A percentile compares a stretch with the other conserved stretches of the same genome.
Conservation (phyloP, 202 grass and related monocot genomes). For the Tripidium arundinaceum region DNA sequence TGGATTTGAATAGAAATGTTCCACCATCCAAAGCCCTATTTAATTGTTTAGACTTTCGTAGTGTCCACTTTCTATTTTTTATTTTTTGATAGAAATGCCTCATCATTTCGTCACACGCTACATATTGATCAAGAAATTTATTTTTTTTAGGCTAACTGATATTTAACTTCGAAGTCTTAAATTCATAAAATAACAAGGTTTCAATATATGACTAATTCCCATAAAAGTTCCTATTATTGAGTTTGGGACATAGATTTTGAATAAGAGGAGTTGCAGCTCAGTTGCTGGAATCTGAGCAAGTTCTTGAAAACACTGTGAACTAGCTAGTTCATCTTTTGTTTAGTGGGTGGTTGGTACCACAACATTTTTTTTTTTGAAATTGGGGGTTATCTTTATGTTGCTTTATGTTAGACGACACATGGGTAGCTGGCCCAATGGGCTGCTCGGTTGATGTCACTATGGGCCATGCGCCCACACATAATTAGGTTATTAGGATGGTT, state of each 20-base stretch:
- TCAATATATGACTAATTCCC: not conserved
- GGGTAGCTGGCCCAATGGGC: not conserved
- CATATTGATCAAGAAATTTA: not conserved
- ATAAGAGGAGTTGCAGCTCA: not conserved
- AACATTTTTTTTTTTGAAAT: slow-evolving; percentile 6
- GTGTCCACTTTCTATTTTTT: not conserved
- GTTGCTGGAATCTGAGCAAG: not conserved
- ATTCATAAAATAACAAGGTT: not conserved
- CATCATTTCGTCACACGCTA: not conserved
- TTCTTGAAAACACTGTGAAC: not conserved
- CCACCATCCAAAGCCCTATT: not conserved
- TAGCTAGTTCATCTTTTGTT: slow-evolving; percentile 1
- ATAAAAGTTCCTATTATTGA: not conserved
- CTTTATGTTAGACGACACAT: not conserved
- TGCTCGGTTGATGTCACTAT: not conserved
- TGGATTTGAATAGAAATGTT: slow-evolving; percentile 8
- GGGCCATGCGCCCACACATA: not conserved
- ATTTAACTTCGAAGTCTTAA: not conserved
- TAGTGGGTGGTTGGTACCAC: not conserved
- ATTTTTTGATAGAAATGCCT: not conserved
- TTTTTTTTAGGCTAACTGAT: not conserved
- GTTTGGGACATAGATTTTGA: slow-evolving; percentile 12
- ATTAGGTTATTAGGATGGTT: not conserved
- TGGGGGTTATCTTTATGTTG: not conserved
- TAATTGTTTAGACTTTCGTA: not conserved